Evolutionary conservation across 352 stramenopile species (phyloP), one percentile per base, ranked within the genome.

Genomic region (Phytophthora pini): DNA sequence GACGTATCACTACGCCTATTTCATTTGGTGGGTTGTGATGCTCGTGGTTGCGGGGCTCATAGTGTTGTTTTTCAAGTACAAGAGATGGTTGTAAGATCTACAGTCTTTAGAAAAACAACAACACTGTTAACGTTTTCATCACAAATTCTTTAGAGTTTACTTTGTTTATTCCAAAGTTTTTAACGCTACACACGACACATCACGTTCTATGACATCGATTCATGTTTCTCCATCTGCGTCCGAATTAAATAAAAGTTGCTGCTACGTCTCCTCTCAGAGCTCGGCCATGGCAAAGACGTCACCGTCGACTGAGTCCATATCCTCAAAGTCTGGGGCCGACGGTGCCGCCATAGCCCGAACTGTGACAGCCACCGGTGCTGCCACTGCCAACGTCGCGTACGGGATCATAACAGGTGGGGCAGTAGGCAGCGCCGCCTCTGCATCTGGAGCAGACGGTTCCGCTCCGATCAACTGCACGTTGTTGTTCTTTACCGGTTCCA

Each of bases 21-120:
- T 81, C 40, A 56, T 89, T 29, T 96, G 87, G 79, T 95, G 88
- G 88, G 54, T 60, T 10, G 70, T 76, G 12, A 79, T 89, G 50
- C 10, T 90, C 12, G 13, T 58, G 6, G 70, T 92, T 12, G 72
- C 70, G 1, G 38, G 66, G 2, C 10, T 63, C n/a, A 83, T 78
- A 4, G 29, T 89, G 11, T n/a, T 61, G 9, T 87, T 79, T 59
- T 89, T 93, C 68, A 81, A 86, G 39, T 78, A 76, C 68, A 92
- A 92, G 51, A 51, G 65, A 12, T 92, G 83, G 85, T 17, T 72
- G 45, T 72, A 72, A 48, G n/a, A n/a, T 51, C 31, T 2, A 40
- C 24, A 41, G 22, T 5, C 41, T 29, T 17, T 36, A 11, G 29
- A 32, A 1, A 32, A 32, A 32, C 29, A 32, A 32, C 24, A 20